Conservation (phyloP, 805 yeast genomes). For the Maudiozyma bulderi region DNA sequence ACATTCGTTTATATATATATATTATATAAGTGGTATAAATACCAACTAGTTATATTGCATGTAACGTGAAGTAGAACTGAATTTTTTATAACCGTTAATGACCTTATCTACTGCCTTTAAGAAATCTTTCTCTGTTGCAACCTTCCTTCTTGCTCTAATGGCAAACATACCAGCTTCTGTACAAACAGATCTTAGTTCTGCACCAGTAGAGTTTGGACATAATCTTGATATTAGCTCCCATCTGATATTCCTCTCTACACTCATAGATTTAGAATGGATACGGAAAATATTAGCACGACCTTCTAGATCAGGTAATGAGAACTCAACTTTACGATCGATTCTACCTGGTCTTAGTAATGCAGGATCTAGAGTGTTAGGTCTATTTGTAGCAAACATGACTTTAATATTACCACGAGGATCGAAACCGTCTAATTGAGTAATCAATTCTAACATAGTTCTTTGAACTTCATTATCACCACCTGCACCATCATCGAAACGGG, state of each 20-base stretch:
- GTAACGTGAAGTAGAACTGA: slow-evolving; percentile 92
- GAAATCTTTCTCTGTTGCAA: slow-evolving; percentile 96
- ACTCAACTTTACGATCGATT: slow-evolving; percentile 97
- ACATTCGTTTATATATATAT: not conserved
- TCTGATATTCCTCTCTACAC: slow-evolving; percentile 92
- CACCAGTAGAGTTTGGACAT: slow-evolving; percentile 98
- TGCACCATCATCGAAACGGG: slow-evolving; percentile 99
- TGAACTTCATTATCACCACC: slow-evolving; percentile 99
- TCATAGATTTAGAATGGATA: slow-evolving; percentile 95
- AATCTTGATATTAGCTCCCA: slow-evolving; percentile 97
- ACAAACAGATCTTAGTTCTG: slow-evolving; percentile 95
- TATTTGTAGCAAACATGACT: slow-evolving; percentile 98
- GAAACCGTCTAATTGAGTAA: slow-evolving; percentile 95
- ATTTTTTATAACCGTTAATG: slow-evolving; percentile 95
- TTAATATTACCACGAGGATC: slow-evolving; percentile 98
- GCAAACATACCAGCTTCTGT: slow-evolving; percentile 99
- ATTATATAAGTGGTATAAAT: not conserved
- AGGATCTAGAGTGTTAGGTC: slow-evolving; percentile 97
- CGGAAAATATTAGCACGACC: slow-evolving; percentile 97
- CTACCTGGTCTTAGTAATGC: slow-evolving; percentile 97
- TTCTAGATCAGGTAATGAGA: slow-evolving; percentile 90
- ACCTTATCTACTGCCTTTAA: slow-evolving; percentile 97
- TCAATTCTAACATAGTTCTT: slow-evolving; percentile 96
- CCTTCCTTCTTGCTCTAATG: slow-evolving; percentile 94
- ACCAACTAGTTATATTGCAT: slow-evolving; percentile 81